A percentile compares a stretch with the other conserved stretches of the same genome.
Evolutionary conservation across 345 rosid species (phyloP).

Genomic region (Populus alba): DNA sequence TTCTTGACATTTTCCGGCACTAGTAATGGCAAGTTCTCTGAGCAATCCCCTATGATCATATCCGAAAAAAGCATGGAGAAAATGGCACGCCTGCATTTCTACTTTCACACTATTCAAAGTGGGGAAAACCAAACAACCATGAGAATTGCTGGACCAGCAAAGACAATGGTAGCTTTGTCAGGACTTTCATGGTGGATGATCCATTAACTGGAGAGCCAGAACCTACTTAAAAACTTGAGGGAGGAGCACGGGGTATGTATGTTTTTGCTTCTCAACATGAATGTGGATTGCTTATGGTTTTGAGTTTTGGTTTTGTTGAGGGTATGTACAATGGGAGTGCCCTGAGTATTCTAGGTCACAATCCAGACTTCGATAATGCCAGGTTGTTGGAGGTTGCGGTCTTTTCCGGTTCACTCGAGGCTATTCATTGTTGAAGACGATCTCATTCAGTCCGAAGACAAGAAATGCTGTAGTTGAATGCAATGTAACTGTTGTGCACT

Average conservation of each 20-base stretch:
- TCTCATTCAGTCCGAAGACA: neutral
- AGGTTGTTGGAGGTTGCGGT: constrained; percentile 18
- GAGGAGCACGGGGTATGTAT: constrained; percentile 36
- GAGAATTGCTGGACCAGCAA: constrained; percentile 1
- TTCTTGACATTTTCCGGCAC: constrained; percentile 5
- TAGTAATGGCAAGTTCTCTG: constrained; percentile 6
- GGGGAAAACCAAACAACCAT: constrained; percentile 10
- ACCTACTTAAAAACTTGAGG: constrained; percentile 33
- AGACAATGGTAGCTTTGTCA: constrained; percentile 13
- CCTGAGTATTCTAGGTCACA: constrained; percentile 8
- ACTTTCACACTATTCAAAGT: constrained; percentile 5
- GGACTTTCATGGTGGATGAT: constrained; percentile 25
- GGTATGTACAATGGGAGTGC: constrained; percentile 20
- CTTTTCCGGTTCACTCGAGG: constrained; percentile 16
- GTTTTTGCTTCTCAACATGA: constrained; percentile 21
- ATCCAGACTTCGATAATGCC: neutral
- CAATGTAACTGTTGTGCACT: constrained; percentile 24
- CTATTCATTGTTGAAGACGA: constrained; percentile 12
- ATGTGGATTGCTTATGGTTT: constrained; percentile 1
- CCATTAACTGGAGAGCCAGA: constrained; percentile 35
- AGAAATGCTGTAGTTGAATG: constrained; percentile 26
- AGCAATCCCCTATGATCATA: constrained; percentile 10
- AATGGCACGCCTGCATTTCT: constrained; percentile 18
- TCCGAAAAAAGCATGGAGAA: constrained; percentile 8
- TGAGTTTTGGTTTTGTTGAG: constrained; percentile 5